These are phyloP conservation scores for Marasmius oreades DNA, from an alignment of 1,284 basidiomycete species.

Conservation along the genomic window DNA sequence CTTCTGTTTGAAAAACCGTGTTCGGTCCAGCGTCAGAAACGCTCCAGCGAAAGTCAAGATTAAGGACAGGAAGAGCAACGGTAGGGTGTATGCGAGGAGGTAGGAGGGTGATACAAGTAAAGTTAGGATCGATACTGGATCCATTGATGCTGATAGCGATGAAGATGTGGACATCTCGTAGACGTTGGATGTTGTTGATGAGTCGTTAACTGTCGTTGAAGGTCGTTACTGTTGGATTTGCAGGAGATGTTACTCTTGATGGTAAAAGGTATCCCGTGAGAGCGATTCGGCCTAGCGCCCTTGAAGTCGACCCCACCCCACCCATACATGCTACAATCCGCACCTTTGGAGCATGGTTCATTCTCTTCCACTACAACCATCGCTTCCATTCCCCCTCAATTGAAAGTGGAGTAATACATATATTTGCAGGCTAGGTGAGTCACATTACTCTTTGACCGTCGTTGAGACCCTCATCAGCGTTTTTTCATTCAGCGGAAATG, in stretches of 20 bases:
- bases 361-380: too few relatives aligned
- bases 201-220: background rate
- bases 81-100: conserved; percentile 50
- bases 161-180: background rate
- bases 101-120: conserved; percentile 39
- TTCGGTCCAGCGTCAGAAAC: conserved; percentile 65
- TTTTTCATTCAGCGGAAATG: too few relatives aligned
- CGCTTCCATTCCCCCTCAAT: too few relatives aligned
- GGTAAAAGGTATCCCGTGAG: too few relatives aligned
- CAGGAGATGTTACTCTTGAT: background rate
- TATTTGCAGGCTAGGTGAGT: too few relatives aligned
- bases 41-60: conserved; percentile 58
- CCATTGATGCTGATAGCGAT: background rate
- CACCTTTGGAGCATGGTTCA: too few relatives aligned
- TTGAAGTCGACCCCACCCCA: background rate
- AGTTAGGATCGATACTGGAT: conserved; percentile 5
- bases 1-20: conserved; percentile 48
- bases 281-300: background rate
- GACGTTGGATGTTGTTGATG: background rate
- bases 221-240: background rate
- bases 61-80: conserved; percentile 49
- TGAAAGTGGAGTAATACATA: too few relatives aligned
- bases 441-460: too few relatives aligned
- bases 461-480: too few relatives aligned
- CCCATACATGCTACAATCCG: too few relatives aligned